A percentile compares a stretch with the other conserved stretches of the same genome.
Conservation (phyloP, 768 basidiomycete genomes). For the Mycena kentingensis region DNA sequence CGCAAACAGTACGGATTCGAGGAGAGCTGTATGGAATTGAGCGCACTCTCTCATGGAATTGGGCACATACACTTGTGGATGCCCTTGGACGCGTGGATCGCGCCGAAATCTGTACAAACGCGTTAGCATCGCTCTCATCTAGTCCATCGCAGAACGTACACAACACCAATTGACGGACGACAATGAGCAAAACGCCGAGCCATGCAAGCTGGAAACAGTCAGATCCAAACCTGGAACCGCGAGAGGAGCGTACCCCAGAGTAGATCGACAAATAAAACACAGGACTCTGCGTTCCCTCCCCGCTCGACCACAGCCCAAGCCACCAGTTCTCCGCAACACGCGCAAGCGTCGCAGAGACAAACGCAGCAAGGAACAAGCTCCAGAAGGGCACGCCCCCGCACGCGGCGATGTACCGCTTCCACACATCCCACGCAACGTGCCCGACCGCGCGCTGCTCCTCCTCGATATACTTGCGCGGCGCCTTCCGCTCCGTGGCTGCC, state of each 20-base stretch:
- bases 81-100: conserved; percentile 75
- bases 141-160: conserved; percentile 50
- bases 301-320: conserved; percentile 70
- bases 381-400: conserved; percentile 56
- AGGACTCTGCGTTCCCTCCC: conserved; percentile 43
- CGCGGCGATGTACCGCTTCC: conserved; percentile 56
- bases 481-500: conserved; percentile 56
- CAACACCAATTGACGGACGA: conserved; percentile 66
- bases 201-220: conserved; percentile 6
- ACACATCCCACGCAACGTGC: conserved; percentile 63
- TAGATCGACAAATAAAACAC: conserved; percentile 72
- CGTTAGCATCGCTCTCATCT: conserved; percentile 16
- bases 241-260: conserved; percentile 52
- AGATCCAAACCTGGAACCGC: conserved; percentile 30
- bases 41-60: background rate
- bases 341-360: conserved; percentile 58
- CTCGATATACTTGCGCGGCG: conserved; percentile 80
- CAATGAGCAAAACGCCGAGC: conserved; percentile 46
- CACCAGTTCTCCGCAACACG: conserved; percentile 75
- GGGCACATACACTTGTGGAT: conserved; percentile 64
- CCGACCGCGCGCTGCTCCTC: conserved; percentile 80
- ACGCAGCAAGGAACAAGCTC: conserved; percentile 48
- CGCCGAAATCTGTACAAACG: conserved; percentile 55
- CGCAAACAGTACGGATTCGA: conserved; percentile 83
- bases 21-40: conserved; percentile 42